Evolutionary conservation across 345 rosid species (phyloP).

Genomic region (Ceriops decandra): DNA sequence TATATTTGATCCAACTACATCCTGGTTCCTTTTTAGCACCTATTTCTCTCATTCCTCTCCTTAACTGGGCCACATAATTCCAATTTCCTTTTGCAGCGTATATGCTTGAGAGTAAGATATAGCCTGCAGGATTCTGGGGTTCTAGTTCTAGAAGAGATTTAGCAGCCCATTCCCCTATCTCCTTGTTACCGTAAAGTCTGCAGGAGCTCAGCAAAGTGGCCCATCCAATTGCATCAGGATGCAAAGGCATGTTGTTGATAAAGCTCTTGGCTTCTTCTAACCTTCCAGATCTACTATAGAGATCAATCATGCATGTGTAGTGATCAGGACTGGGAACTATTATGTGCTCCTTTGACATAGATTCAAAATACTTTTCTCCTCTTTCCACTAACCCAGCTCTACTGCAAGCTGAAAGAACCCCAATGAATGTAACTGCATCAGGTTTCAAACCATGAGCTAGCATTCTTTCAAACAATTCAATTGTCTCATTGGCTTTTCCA

Average conservation of each 20-base stretch:
- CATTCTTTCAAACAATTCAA: conserved; percentile 75
- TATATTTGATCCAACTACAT: conserved; percentile 90
- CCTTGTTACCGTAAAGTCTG: conserved; percentile 55
- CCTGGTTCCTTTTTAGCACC: conserved; percentile 86
- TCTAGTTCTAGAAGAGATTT: conserved; percentile 71
- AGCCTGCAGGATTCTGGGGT: conserved; percentile 77
- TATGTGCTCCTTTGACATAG: conserved; percentile 56
- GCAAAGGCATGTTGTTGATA: conserved; percentile 67
- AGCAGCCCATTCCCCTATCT: conserved; percentile 82
- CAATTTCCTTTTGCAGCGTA: conserved; percentile 72
- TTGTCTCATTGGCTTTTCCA: conserved; percentile 74
- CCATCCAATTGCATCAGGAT: conserved; percentile 84
- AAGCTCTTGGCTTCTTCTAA: conserved; percentile 73
- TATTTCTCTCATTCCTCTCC: conserved; percentile 62
- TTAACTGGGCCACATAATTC: conserved; percentile 63
- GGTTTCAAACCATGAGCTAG: conserved; percentile 60
- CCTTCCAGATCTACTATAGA: conserved; percentile 79
- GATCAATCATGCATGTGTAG: conserved; percentile 93
- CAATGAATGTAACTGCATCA: conserved; percentile 83
- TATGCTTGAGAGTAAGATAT: conserved; percentile 64
- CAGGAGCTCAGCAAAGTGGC: conserved; percentile 85
- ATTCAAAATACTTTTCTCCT: conserved; percentile 62
- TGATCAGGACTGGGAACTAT: conserved; percentile 61
- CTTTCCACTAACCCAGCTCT: conserved; percentile 84
- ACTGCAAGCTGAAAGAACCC: conserved; percentile 88